Conservation (phyloP, 2,329 filamentous ascomycete genomes). For the Cladosporium sp. region DNA sequence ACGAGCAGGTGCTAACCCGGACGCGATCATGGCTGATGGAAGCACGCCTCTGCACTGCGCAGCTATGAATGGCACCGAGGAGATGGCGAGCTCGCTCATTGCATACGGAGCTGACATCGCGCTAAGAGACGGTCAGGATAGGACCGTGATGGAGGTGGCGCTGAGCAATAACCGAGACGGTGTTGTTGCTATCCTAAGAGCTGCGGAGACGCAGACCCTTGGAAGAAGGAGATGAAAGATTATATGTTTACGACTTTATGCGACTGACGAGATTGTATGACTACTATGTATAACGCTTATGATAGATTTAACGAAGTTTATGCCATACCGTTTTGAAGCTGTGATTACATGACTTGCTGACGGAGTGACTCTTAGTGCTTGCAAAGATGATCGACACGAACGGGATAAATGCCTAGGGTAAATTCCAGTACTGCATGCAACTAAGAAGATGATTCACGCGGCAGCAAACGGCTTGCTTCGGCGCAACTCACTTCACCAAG, state of each 20-base stretch:
- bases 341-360: background rate
- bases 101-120: conserved; percentile 32
- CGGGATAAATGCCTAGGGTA: background rate
- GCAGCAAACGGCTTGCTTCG: background rate
- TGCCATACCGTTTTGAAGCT: background rate
- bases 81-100: conserved; percentile 32
- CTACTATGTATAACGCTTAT: conserved; percentile 2
- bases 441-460: background rate
- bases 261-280: background rate
- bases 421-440: background rate
- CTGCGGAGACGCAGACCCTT: conserved; percentile 10
- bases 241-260: background rate
- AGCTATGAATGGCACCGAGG: conserved; percentile 24
- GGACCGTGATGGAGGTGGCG: conserved; percentile 34
- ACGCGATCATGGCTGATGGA: conserved; percentile 34
- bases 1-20: conserved; percentile 32
- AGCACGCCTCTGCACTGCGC: conserved; percentile 37
- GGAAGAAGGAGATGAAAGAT: background rate
- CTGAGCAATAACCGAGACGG: conserved; percentile 24
- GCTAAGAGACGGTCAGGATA: conserved; percentile 31
- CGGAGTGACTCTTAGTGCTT: background rate
- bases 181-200: conserved; percentile 25
- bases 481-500: background rate
- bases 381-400: background rate
- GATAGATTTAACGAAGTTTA: background rate